These are phyloP conservation scores for Aureobasidium sp. DNA, from an alignment of 2,329 filamentous ascomycete genomes.

Conservation along the genomic window DNA sequence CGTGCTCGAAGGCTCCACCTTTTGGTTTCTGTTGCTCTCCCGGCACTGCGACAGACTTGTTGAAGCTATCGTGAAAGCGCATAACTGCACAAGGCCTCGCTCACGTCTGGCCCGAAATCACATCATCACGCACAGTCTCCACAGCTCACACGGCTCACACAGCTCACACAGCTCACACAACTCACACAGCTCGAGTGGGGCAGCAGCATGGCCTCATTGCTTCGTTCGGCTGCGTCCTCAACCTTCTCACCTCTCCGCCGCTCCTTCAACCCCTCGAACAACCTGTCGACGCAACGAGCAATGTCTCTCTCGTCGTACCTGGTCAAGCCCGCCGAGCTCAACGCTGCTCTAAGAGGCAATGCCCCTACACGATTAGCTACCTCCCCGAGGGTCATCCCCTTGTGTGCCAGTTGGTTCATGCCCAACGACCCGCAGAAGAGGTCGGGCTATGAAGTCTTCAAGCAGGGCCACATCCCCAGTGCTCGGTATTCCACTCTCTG, in stretches of 20 bases:
- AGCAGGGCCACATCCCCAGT: conserved; percentile 73
- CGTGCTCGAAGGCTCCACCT: conserved; percentile 1
- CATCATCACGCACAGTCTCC: background rate
- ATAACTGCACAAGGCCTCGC: background rate
- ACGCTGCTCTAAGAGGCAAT: conserved; percentile 74
- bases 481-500: conserved; percentile 44
- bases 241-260: background rate
- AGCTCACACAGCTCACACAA: background rate
- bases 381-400: conserved; percentile 72
- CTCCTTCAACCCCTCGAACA: background rate
- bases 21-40: background rate
- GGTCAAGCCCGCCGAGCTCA: conserved; percentile 74
- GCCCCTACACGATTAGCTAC: conserved; percentile 70
- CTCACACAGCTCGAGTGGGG: background rate
- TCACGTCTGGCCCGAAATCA: background rate
- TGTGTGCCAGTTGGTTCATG: conserved; percentile 94
- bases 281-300: conserved; percentile 2
- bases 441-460: conserved; percentile 72
- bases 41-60: too few relatives aligned
- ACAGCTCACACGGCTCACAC: background rate
- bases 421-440: conserved; percentile 73
- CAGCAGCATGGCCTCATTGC: conserved; percentile 8
- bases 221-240: background rate
- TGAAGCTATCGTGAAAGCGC: too few relatives aligned
- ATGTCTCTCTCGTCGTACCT: conserved; percentile 66